phyloP scores from a whole-genome alignment of 352 stramenopile species.

The Phytophthora nicotianae region DNA sequence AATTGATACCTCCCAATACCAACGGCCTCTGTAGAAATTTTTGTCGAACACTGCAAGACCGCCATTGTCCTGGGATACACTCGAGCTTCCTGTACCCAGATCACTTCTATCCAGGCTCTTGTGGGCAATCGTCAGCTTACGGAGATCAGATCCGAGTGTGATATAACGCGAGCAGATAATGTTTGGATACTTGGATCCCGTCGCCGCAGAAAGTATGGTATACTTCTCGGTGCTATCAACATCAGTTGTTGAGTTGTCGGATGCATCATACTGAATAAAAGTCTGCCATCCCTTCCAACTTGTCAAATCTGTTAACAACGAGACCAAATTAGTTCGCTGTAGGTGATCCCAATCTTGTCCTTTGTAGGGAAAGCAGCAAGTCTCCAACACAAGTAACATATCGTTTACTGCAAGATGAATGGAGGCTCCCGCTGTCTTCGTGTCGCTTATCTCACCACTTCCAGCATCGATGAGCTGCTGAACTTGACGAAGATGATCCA shows the following conservation, averaged over 20 bases:
- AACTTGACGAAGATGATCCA: constrained; percentile 44
- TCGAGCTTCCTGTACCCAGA: constrained; percentile 1
- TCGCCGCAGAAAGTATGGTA: constrained; percentile 61
- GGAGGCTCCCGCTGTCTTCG: constrained; percentile 23
- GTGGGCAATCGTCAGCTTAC: constrained; percentile 61
- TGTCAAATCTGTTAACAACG: constrained; percentile 70
- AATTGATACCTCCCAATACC: constrained; percentile 85
- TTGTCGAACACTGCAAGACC: constrained; percentile 78
- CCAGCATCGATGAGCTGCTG: constrained; percentile 38
- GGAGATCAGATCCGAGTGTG: constrained; percentile 70
- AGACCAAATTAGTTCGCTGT: constrained; percentile 59
- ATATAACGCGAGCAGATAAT: constrained; percentile 72
- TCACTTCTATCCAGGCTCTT: constrained; percentile 30
- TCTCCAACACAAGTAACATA: constrained; percentile 76
- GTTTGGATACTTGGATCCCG: constrained; percentile 63
- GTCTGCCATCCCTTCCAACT: constrained; percentile 82
- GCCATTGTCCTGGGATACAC: constrained; percentile 16
- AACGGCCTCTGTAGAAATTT: constrained; percentile 58
- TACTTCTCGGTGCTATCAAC: constrained; percentile 36
- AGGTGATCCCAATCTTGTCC: constrained; percentile 68
- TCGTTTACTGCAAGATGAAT: constrained; percentile 70
- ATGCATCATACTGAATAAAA: constrained; percentile 58
- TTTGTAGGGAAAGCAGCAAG: constrained; percentile 78
- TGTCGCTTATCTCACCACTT: constrained; percentile 6
- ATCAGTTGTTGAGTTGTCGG: constrained; percentile 46